phyloP scores from a whole-genome alignment of 768 basidiomycete species.

The Naganishia randhawae region DNA sequence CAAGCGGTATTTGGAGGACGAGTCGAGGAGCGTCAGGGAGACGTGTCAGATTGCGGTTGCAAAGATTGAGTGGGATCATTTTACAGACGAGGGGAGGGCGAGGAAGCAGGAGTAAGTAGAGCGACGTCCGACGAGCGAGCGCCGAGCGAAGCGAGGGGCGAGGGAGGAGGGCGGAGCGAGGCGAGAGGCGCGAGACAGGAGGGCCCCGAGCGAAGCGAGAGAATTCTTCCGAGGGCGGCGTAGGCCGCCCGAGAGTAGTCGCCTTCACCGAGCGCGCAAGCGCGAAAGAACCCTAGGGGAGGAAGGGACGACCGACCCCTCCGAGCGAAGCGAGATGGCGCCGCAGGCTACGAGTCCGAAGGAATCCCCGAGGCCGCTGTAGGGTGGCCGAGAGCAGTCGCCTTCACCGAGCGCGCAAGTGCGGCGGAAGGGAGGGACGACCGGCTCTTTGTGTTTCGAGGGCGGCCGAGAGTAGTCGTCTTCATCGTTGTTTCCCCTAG shows the following conservation, averaged over 20 bases:
- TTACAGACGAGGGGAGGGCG: constrained; percentile 48
- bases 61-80: constrained; percentile 83
- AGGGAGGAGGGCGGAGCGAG: not conserved
- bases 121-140: not conserved
- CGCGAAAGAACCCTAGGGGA: not conserved
- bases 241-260: not conserved
- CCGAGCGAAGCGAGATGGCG: too few species aligned
- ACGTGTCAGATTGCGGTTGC: constrained; percentile 96
- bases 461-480: too few species aligned
- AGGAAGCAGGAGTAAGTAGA: constrained; percentile 43
- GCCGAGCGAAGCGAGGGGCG: too few species aligned
- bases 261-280: not conserved
- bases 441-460: too few species aligned
- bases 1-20: constrained; percentile 66
- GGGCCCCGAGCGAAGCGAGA: not conserved
- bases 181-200: too few species aligned
- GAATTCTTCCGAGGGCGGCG: not conserved
- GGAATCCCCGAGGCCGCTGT: not conserved
- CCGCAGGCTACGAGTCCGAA: too few species aligned
- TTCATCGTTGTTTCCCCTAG: too few species aligned
- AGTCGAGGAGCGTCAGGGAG: constrained; percentile 74
- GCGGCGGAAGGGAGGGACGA: not conserved
- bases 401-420: not conserved
- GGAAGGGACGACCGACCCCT: too few species aligned
- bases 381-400: not conserved